phyloP scores from a whole-genome alignment of 371 early-diverging fungal species.

The Synchytrium microbalum region DNA sequence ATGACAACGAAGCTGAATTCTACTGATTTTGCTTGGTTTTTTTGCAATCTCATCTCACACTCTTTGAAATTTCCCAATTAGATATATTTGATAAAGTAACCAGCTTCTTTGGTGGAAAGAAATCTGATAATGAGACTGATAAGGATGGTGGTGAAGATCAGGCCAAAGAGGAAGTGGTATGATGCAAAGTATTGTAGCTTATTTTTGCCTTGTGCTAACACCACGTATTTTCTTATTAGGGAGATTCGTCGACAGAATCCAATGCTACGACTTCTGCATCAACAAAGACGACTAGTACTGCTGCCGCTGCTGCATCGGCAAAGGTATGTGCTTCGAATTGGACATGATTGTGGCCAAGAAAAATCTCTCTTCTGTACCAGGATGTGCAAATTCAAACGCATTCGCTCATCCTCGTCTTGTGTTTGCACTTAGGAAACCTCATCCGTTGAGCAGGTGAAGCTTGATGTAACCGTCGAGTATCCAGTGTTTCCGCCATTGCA shows the following conservation, averaged over 20 bases:
- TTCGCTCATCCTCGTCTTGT: no score
- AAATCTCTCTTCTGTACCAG: not conserved
- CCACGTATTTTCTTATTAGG: no score
- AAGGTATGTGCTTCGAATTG: no score
- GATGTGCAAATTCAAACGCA: no score
- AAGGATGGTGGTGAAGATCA: constrained; percentile 8
- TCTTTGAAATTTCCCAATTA: constrained; percentile 16
- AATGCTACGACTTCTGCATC: no score
- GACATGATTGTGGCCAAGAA: no score
- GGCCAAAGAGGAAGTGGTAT: constrained; percentile 1
- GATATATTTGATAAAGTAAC: constrained; percentile 26
- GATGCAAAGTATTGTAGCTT: not conserved
- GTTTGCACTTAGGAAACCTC: not conserved
- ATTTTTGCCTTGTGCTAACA: no score
- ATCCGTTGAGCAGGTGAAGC: constrained; percentile 42
- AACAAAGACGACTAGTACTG: not conserved
- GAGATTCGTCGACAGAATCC: no score
- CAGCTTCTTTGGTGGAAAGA: constrained; percentile 67
- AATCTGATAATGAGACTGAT: constrained; percentile 21
- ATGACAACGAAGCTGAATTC: constrained; percentile 4
- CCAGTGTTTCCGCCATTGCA: constrained; percentile 29
- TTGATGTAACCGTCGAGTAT: constrained; percentile 35
- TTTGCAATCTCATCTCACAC: constrained; percentile 6
- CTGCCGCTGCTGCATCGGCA: not conserved
- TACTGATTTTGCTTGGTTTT: constrained; percentile 5